phyloP scores from a whole-genome alignment of 176 grass and related monocot genomes.

The Triticum timopheevii region DNA sequence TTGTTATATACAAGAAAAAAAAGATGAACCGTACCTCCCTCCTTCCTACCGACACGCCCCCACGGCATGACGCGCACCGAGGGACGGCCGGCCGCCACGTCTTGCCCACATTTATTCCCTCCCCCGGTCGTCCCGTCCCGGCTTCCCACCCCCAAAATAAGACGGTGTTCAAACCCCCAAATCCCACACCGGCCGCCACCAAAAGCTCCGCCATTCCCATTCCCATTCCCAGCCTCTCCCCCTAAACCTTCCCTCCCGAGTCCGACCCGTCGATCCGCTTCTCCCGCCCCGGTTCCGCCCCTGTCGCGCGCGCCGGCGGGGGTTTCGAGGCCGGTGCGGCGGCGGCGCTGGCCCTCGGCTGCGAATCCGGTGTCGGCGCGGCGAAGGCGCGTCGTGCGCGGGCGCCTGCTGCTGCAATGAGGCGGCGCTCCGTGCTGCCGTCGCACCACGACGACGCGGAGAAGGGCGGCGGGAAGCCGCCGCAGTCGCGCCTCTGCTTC shows the following conservation, averaged over 20 bases:
- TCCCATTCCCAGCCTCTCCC: background rate
- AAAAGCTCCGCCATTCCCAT: background rate
- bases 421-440: conserved; percentile 58
- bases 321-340: background rate
- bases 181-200: conserved; percentile 28
- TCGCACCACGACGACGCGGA: conserved; percentile 64
- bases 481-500: conserved; percentile 75
- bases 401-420: conserved; percentile 29
- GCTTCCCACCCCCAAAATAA: background rate
- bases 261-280: conserved; percentile 32
- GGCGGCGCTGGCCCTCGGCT: conserved; percentile 1
- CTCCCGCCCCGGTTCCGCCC: background rate
- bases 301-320: background rate
- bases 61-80: background rate
- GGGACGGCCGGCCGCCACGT: conserved; percentile 29
- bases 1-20: too few species aligned
- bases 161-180: conserved; percentile 13
- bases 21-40: too few species aligned
- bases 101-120: conserved; percentile 18
- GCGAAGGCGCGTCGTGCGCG: background rate
- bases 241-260: background rate
- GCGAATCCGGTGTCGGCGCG: background rate
- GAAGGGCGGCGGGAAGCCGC: conserved; percentile 57
- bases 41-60: conserved; percentile 6
- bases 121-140: background rate